These are phyloP conservation scores for Leccinum broughii DNA, from an alignment of 768 basidiomycete genomes.

Conservation along the genomic window DNA sequence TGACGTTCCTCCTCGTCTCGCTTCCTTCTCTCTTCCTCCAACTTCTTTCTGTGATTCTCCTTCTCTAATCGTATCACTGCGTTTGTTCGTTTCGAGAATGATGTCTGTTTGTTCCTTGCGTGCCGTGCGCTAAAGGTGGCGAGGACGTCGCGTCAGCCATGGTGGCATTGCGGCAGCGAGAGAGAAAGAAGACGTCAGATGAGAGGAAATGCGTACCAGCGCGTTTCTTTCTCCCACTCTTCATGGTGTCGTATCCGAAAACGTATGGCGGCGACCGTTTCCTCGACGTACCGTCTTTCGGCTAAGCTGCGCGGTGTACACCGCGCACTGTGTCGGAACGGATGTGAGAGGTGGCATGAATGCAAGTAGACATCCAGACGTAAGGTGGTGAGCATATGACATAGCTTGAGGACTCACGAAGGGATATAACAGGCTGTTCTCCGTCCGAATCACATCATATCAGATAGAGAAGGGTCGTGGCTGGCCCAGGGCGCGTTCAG, in stretches of 20 bases:
- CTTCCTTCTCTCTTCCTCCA: conserved; percentile 58
- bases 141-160: background rate
- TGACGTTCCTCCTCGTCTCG: conserved; percentile 49
- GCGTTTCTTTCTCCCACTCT: conserved; percentile 56
- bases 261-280: conserved; percentile 48
- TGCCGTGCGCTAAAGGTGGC: conserved; percentile 38
- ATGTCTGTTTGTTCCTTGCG: conserved; percentile 32
- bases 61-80: conserved; percentile 61
- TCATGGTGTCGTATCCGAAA: conserved; percentile 45
- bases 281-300: conserved; percentile 41
- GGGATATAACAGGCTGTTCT: conserved; percentile 33
- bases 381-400: background rate
- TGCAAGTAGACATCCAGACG: background rate
- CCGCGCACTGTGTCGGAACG: conserved; percentile 15
- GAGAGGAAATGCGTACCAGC: conserved; percentile 35
- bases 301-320: conserved; percentile 27
- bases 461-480: conserved; percentile 38
- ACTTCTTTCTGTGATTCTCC: conserved; percentile 49
- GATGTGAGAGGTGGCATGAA: background rate
- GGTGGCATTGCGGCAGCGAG: background rate
- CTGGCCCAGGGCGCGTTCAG: conserved; percentile 28
- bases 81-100: conserved; percentile 23
- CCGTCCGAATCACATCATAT: conserved; percentile 46
- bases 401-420: conserved; percentile 33
- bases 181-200: background rate